Conservation (phyloP, 768 basidiomycete genomes). For the Flagelloscypha sp. region DNA sequence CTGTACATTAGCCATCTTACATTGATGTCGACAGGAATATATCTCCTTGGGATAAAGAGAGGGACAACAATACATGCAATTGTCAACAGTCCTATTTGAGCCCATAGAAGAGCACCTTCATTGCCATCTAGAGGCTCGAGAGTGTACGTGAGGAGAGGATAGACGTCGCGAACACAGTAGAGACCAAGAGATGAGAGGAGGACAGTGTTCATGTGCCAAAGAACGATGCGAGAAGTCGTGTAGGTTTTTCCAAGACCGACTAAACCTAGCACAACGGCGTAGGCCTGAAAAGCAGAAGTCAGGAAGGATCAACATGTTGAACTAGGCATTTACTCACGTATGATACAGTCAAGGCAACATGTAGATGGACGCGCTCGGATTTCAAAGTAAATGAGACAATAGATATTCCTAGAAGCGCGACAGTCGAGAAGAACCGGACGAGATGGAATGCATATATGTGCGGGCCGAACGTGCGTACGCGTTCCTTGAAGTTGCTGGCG, state of each 20-base stretch:
- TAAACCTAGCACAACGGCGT: too few relatives aligned
- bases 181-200: slow-evolving; percentile 28
- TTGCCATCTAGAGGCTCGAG: slow-evolving; percentile 33
- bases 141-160: slow-evolving; percentile 45
- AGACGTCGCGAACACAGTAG: slow-evolving; percentile 49
- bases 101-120: slow-evolving; percentile 42
- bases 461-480: too few relatives aligned
- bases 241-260: slow-evolving; percentile 5
- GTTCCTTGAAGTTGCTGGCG: too few relatives aligned
- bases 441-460: too few relatives aligned
- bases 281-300: too few relatives aligned
- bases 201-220: slow-evolving; percentile 19
- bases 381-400: too few relatives aligned
- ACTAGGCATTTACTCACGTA: too few relatives aligned
- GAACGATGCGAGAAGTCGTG: slow-evolving; percentile 6
- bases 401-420: too few relatives aligned
- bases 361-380: too few relatives aligned
- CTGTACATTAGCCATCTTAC: slow-evolving; percentile 19
- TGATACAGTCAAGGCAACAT: too few relatives aligned
- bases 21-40: slow-evolving; percentile 45
- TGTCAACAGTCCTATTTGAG: slow-evolving; percentile 34
- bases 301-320: too few relatives aligned
- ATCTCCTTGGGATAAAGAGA: slow-evolving; percentile 40
- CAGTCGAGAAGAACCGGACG: too few relatives aligned
- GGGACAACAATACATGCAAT: slow-evolving; percentile 41